These are phyloP conservation scores for Aechmea fasciata DNA, from an alignment of 176 grass and related monocot species.

Conservation along the genomic window DNA sequence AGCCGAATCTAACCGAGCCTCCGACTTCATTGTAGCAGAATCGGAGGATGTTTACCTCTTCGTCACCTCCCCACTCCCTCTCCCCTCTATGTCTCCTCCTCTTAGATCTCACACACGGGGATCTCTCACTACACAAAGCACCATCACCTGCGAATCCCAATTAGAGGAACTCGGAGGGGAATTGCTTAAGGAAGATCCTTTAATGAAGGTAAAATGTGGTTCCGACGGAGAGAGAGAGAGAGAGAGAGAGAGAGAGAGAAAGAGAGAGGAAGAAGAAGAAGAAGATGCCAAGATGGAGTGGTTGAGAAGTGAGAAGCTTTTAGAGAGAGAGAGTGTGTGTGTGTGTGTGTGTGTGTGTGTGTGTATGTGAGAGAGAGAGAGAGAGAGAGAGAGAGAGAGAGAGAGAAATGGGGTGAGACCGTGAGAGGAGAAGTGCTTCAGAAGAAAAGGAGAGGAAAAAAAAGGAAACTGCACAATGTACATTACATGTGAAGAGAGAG, in stretches of 20 bases:
- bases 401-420: not conserved
- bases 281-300: too few relatives aligned
- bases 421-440: slow-evolving; percentile 24
- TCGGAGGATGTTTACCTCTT: slow-evolving; percentile 1
- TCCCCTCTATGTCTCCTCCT: not conserved
- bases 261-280: slow-evolving; percentile 2
- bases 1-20: slow-evolving; percentile 60
- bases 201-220: not conserved
- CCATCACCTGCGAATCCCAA: not conserved
- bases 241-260: not conserved
- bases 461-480: not conserved
- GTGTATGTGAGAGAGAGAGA: not conserved
- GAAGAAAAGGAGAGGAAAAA: slow-evolving; percentile 10
- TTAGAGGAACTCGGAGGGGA: not conserved
- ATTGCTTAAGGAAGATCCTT: slow-evolving; percentile 1
- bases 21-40: slow-evolving; percentile 51
- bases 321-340: not conserved
- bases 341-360: too few relatives aligned
- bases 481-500: too few relatives aligned
- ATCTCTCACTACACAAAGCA: slow-evolving; percentile 3
- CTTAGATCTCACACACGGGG: slow-evolving; percentile 15
- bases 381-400: not conserved
- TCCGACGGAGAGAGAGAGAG: not conserved
- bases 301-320: not conserved
- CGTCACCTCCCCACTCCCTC: not conserved